Conservation (phyloP, 2,329 filamentous ascomycete genomes). For the Thielaviopsis punctulata region DNA sequence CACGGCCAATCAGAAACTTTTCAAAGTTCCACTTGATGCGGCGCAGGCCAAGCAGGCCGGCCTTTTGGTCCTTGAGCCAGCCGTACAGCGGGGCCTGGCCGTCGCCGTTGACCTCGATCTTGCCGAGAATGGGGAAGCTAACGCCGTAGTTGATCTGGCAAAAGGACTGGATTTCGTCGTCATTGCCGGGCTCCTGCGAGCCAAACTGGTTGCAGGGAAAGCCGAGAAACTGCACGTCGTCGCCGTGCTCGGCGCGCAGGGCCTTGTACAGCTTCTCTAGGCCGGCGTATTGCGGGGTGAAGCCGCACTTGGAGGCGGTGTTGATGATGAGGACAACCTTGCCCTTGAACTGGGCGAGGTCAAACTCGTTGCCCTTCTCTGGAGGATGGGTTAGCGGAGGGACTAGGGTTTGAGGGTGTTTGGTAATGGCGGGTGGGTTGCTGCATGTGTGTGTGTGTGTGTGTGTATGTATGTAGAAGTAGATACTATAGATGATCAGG, state of each 20-base stretch:
- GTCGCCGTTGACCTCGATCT: constrained; percentile 86
- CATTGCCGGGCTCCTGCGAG: constrained; percentile 67
- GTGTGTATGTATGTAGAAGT: background rate
- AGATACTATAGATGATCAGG: background rate
- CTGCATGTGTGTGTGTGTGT: background rate
- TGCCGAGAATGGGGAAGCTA: constrained; percentile 76
- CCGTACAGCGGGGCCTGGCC: constrained; percentile 62
- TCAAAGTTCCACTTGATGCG: constrained; percentile 99
- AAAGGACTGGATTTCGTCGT: constrained; percentile 67
- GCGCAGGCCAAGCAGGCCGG: constrained; percentile 77
- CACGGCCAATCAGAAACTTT: constrained; percentile 79
- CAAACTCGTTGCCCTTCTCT: constrained; percentile 48
- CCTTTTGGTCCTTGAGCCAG: constrained; percentile 56
- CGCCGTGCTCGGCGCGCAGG: constrained; percentile 48
- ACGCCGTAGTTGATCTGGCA: constrained; percentile 93
- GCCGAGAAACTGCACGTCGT: constrained; percentile 74
- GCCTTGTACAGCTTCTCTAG: constrained; percentile 82
- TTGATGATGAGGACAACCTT: constrained; percentile 96
- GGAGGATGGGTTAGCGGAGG: constrained; percentile 6
- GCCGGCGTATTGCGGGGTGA: constrained; percentile 85
- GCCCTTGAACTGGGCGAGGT: constrained; percentile 57
- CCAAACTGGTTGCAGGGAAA: constrained; percentile 99
- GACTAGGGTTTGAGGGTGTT: background rate
- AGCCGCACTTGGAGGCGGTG: constrained; percentile 96
- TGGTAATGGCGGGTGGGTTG: background rate